Conservation (phyloP, 148 eudicot genomes). For the Rhododendron ferrugineum region DNA sequence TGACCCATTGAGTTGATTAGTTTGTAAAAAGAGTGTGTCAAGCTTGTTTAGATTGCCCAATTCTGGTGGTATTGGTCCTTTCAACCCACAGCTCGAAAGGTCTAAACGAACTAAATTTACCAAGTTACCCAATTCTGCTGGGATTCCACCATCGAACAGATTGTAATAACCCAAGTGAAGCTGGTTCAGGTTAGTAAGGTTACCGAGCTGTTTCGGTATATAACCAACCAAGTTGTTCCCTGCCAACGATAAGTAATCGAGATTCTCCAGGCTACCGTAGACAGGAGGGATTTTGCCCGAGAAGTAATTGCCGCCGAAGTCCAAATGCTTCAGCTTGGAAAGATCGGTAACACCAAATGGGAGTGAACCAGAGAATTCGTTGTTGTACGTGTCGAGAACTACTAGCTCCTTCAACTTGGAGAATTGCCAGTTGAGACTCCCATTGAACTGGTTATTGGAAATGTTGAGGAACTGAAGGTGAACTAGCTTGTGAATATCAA, state of each 20-base stretch:
- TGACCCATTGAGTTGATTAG: conserved; percentile 39
- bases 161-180: conserved; percentile 54
- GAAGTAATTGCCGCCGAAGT: conserved; percentile 56
- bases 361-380: conserved; percentile 40
- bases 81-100: conserved; percentile 42
- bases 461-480: conserved; percentile 51
- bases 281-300: conserved; percentile 38
- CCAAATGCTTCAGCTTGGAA: conserved; percentile 31
- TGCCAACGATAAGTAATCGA: conserved; percentile 36
- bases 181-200: conserved; percentile 28
- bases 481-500: conserved; percentile 26
- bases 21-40: conserved; percentile 46
- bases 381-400: conserved; percentile 45
- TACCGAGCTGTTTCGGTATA: conserved; percentile 38
- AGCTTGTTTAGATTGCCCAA: conserved; percentile 35
- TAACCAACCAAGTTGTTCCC: conserved; percentile 43
- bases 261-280: conserved; percentile 31
- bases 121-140: conserved; percentile 37
- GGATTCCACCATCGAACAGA: conserved; percentile 49
- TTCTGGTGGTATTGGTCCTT: conserved; percentile 40
- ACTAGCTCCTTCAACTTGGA: conserved; percentile 23
- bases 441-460: conserved; percentile 49
- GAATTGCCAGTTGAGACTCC: conserved; percentile 41
- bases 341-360: conserved; percentile 24
- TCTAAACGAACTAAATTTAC: conserved; percentile 40